Evolutionary conservation across 805 yeast species (phyloP).

Genomic region (Naumovozyma baii): DNA sequence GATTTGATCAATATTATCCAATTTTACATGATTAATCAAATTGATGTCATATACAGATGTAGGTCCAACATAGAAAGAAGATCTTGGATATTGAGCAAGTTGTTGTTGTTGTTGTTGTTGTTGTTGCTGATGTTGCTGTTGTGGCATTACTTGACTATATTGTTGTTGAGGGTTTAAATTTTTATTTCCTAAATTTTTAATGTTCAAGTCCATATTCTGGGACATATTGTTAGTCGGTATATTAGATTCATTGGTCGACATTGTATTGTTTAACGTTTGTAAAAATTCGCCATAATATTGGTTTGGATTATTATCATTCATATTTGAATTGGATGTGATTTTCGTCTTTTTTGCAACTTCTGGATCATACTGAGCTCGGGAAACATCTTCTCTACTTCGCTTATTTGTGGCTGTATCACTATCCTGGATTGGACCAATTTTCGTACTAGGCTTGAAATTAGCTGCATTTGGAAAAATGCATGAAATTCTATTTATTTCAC

Average conservation of each 20-base stretch:
- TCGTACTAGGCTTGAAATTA: slow-evolving; percentile 7
- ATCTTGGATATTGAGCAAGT: slow-evolving; percentile 68
- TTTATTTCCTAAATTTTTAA: not conserved
- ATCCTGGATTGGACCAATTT: not conserved
- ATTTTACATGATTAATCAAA: slow-evolving; percentile 51
- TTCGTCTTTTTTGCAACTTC: not conserved
- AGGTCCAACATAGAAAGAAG: slow-evolving; percentile 82
- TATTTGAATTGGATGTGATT: slow-evolving; percentile 15
- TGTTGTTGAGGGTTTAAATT: not conserved
- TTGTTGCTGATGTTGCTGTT: slow-evolving; percentile 4
- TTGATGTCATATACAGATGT: slow-evolving; percentile 74
- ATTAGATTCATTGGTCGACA: not conserved
- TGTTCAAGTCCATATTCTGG: not conserved
- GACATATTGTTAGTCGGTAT: not conserved
- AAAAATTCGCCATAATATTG: slow-evolving; percentile 20
- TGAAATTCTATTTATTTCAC: slow-evolving; percentile 61
- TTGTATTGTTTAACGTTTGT: slow-evolving; percentile 15
- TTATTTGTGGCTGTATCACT: not conserved
- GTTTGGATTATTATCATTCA: slow-evolving; percentile 8
- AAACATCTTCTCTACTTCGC: not conserved
- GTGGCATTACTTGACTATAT: slow-evolving; percentile 1
- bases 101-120: slow-evolving; percentile 8
- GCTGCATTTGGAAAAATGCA: slow-evolving; percentile 58
- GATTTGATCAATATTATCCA: slow-evolving; percentile 72
- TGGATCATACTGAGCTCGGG: not conserved